Conservation (phyloP, 1,139 yeast genomes). For the Geotrichum klebahnii region DNA sequence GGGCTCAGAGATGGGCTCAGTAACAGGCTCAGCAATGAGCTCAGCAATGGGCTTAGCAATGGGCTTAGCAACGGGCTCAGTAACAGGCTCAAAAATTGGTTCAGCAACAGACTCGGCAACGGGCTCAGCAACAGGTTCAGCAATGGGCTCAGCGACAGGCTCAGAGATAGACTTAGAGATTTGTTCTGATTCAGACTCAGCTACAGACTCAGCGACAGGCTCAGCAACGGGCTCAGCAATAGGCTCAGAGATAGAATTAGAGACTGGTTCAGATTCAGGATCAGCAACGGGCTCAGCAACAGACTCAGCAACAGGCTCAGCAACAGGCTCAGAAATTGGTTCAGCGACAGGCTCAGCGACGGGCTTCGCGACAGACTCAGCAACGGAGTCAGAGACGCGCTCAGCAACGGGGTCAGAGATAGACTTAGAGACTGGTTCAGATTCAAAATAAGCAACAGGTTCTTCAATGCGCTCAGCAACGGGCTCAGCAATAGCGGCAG, state of each 20-base stretch:
- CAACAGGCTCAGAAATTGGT: neutral
- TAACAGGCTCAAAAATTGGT: neutral
- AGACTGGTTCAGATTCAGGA: neutral
- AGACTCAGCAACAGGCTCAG: neutral
- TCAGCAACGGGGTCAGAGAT: too few relatives aligned
- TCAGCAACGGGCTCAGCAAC: neutral
- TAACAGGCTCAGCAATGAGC: too few relatives aligned
- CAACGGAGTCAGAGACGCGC: neutral
- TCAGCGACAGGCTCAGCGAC: neutral
- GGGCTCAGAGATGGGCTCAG: too few relatives aligned
- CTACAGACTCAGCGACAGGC: too few relatives aligned
- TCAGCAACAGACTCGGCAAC: constrained; percentile 1
- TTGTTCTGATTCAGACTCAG: too few relatives aligned
- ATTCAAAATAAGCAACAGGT: neutral
- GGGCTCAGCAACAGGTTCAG: too few relatives aligned
- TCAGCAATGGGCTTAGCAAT: too few relatives aligned
- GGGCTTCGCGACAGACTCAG: neutral
- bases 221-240: neutral
- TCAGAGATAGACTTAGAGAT: too few relatives aligned
- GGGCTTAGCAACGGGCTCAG: neutral
- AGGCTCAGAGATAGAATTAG: neutral
- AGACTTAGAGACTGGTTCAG: neutral
- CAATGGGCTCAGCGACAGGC: too few relatives aligned
- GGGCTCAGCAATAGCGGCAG: constrained; percentile 1
- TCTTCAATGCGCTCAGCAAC: neutral